Evolutionary conservation across 345 rosid genomes (phyloP).

Genomic region (Schrenkiella parvula): DNA sequence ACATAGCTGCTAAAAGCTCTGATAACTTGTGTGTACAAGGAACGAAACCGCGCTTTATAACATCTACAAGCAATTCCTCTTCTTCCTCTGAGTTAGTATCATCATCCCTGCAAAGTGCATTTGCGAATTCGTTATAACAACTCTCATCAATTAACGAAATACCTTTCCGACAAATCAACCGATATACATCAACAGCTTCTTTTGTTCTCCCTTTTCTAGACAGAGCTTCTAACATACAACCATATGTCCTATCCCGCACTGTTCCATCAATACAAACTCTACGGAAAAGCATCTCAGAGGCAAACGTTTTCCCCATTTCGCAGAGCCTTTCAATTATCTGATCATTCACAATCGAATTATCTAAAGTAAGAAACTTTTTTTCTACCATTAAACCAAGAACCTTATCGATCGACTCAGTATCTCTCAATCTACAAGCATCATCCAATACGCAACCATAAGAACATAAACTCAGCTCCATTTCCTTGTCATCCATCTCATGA

Average conservation of each 20-base stretch:
- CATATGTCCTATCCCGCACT: slow-evolving; percentile 42
- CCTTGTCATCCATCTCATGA: slow-evolving; percentile 49
- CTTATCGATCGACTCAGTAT: slow-evolving; percentile 42
- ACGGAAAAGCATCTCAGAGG: slow-evolving; percentile 51
- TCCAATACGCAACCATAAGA: slow-evolving; percentile 57
- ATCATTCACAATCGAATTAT: slow-evolving; percentile 24
- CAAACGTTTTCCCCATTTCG: slow-evolving; percentile 51
- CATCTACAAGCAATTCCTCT: slow-evolving; percentile 38
- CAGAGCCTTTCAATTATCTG: slow-evolving; percentile 49
- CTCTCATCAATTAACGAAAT: slow-evolving; percentile 34
- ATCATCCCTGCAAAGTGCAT: slow-evolving; percentile 49
- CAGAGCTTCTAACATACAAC: slow-evolving; percentile 48
- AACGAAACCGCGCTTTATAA: slow-evolving; percentile 43
- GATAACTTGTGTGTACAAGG: slow-evolving; percentile 46
- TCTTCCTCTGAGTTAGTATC: slow-evolving; percentile 37
- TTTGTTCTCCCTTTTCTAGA: slow-evolving; percentile 44
- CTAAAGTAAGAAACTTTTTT: slow-evolving; percentile 36
- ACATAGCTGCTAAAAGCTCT: slow-evolving; percentile 37
- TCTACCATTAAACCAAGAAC: slow-evolving; percentile 40
- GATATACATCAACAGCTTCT: slow-evolving; percentile 47
- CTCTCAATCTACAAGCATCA: slow-evolving; percentile 51
- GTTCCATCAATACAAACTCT: slow-evolving; percentile 39
- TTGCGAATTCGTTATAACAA: slow-evolving; percentile 41
- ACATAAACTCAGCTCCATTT: slow-evolving; percentile 41
- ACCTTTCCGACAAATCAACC: slow-evolving; percentile 31